phyloP scores from a whole-genome alignment of 257 asterid genomes.

The Coffea eugenioides region DNA sequence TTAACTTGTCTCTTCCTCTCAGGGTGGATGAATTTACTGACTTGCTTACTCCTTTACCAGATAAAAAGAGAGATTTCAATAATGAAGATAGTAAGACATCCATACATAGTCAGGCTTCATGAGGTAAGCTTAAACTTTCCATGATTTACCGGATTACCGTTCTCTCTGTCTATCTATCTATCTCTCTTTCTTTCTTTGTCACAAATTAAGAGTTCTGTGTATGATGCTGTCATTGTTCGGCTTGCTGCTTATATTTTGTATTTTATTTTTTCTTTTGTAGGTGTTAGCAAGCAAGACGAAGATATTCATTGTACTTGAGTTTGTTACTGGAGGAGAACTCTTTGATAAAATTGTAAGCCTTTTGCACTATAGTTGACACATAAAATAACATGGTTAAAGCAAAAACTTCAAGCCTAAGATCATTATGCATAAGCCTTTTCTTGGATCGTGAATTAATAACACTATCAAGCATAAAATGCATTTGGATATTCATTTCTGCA shows the following conservation, averaged over 20 bases:
- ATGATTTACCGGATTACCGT: not conserved
- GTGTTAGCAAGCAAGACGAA: conserved; percentile 77
- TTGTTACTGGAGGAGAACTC: conserved; percentile 89
- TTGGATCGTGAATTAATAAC: not conserved
- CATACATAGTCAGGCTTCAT: conserved; percentile 71
- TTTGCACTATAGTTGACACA: not conserved
- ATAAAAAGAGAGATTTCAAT: conserved; percentile 87
- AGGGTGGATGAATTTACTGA: conserved; percentile 10
- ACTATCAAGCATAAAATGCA: not conserved
- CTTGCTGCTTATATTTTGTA: not conserved
- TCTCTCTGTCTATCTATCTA: not conserved
- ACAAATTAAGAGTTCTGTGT: not conserved
- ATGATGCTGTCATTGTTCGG: not conserved
- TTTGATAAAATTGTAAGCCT: conserved; percentile 78
- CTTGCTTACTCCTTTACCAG: conserved; percentile 41
- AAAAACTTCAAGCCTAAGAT: not conserved
- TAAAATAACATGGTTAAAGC: not conserved
- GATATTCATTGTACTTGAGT: conserved; percentile 81
- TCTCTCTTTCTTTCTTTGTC: not conserved
- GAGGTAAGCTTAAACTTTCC: conserved; percentile 50
- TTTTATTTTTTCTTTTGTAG: conserved; percentile 28
- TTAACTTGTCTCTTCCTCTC: not conserved
- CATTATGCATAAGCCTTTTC: not conserved
- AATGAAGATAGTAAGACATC: conserved; percentile 94
- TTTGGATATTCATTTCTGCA: not conserved